phyloP scores from a whole-genome alignment of 2,329 filamentous ascomycete genomes.

The Diaporthe sp. region DNA sequence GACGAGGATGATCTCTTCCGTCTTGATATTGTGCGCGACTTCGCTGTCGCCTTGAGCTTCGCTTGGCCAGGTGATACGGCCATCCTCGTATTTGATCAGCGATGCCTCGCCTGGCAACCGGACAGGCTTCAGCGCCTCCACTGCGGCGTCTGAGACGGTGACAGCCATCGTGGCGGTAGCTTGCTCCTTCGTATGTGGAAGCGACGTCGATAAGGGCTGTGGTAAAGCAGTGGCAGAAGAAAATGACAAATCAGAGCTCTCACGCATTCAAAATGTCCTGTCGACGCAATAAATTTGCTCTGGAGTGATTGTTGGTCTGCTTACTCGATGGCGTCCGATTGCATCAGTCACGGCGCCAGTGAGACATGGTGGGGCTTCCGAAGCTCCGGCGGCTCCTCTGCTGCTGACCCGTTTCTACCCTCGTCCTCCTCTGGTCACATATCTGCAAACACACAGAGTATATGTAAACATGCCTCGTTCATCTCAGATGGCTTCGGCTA shows the following conservation, averaged over 20 bases:
- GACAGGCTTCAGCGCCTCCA: conserved; percentile 29
- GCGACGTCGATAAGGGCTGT: no score
- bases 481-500: no score
- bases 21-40: conserved; percentile 40
- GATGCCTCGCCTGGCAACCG: conserved; percentile 31
- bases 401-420: not conserved
- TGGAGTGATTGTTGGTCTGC: conserved; percentile 9
- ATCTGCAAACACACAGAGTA: not conserved
- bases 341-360: conserved; percentile 18
- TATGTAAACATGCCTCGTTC: not conserved
- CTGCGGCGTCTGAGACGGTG: conserved; percentile 27
- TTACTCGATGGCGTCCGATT: conserved; percentile 5
- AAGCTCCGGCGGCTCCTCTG: not conserved
- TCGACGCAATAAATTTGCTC: not conserved
- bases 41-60: not conserved
- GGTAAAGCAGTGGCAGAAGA: not conserved
- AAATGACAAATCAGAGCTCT: not conserved
- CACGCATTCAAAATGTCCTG: not conserved
- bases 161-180: conserved; percentile 24
- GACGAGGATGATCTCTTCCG: conserved; percentile 50
- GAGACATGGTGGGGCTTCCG: conserved; percentile 16
- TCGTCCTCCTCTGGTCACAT: not conserved
- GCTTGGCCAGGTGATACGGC: conserved; percentile 18
- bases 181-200: not conserved
- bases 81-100: conserved; percentile 19